phyloP scores from a whole-genome alignment of 2,329 filamentous ascomycete species.

The Clarireedia monteithiana region DNA sequence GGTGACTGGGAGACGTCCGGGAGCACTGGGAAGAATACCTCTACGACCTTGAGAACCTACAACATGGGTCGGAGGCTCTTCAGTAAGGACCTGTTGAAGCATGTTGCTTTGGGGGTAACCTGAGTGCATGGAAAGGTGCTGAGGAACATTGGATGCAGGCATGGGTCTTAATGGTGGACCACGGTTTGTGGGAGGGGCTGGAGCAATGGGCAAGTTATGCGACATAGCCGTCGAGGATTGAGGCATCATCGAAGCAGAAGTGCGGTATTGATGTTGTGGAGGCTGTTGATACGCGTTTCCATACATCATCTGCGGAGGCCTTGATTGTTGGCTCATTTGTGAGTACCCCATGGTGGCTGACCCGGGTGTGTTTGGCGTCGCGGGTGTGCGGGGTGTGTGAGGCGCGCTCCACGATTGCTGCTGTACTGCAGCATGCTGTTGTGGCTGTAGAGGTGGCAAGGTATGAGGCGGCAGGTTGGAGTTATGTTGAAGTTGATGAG shows the following conservation, averaged over 20 bases:
- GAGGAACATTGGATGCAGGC: constrained; percentile 53
- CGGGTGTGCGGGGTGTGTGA: constrained; percentile 54
- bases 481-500: constrained; percentile 32
- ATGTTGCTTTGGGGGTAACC: constrained; percentile 53
- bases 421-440: constrained; percentile 41
- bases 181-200: constrained; percentile 52
- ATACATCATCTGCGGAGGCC: constrained; percentile 25
- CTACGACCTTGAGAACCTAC: constrained; percentile 90
- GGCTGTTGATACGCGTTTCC: constrained; percentile 20
- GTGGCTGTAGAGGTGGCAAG: constrained; percentile 47
- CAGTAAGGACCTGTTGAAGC: constrained; percentile 46
- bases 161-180: constrained; percentile 57
- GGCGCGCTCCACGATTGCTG: constrained; percentile 42
- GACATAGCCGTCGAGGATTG: constrained; percentile 58
- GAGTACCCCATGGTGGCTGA: constrained; percentile 49
- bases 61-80: constrained; percentile 75
- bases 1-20: constrained; percentile 73
- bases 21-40: constrained; percentile 85
- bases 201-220: constrained; percentile 69
- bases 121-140: constrained; percentile 36
- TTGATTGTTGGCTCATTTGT: constrained; percentile 38
- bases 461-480: constrained; percentile 43
- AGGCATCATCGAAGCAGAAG: constrained; percentile 54
- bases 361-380: constrained; percentile 55
- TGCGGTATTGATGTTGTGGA: constrained; percentile 37